Evolutionary conservation across 169 alveolate species (phyloP).

Genomic region (Cryptosporidium ubiquitum): DNA sequence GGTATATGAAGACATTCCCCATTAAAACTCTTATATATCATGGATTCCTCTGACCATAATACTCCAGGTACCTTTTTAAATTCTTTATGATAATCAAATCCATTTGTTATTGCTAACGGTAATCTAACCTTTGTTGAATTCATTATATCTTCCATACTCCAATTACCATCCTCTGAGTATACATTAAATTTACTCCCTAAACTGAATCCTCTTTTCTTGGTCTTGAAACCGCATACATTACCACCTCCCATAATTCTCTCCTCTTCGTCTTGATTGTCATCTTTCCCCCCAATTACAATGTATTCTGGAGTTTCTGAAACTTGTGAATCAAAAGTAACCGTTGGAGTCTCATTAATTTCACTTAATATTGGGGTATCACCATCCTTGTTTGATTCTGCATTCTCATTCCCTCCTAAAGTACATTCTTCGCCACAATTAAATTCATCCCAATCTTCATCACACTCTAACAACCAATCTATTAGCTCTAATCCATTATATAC

Average conservation of each 20-base stretch:
- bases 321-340: not conserved
- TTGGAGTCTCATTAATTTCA: not conserved
- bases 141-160: not conserved
- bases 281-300: no score
- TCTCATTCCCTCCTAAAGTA: not conserved
- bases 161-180: slow-evolving; percentile 10
- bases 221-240: not conserved
- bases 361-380: not conserved
- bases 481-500: slow-evolving; percentile 36
- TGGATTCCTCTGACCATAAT: slow-evolving; percentile 32
- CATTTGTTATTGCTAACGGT: slow-evolving; percentile 40
- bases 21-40: not conserved
- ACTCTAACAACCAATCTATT: not conserved
- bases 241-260: not conserved
- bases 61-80: slow-evolving; percentile 13
- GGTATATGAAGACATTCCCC: slow-evolving; percentile 46
- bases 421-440: not conserved
- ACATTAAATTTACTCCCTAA: not conserved
- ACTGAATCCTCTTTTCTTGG: not conserved
- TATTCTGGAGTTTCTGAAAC: not conserved
- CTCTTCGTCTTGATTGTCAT: not conserved
- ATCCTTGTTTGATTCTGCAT: not conserved
- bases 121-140: not conserved
- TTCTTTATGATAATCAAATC: slow-evolving; percentile 58
- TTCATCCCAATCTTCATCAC: not conserved